Evolutionary conservation across 495 filamentous ascomycete species (phyloP).

Genomic region (Hyaloscypha bicolor): DNA sequence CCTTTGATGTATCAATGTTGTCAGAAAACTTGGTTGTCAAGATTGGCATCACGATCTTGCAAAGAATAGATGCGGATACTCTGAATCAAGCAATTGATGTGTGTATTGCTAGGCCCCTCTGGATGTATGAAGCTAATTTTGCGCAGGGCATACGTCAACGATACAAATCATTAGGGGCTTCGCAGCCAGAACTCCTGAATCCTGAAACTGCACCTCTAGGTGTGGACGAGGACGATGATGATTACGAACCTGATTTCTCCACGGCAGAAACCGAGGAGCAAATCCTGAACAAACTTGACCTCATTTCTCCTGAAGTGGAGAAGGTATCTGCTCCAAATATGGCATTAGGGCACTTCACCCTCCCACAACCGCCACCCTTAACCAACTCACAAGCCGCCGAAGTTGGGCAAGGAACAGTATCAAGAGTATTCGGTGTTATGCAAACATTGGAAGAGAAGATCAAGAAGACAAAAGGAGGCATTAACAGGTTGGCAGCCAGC

Average conservation of each 20-base stretch:
- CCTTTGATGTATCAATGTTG: constrained; percentile 80
- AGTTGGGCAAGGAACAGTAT: constrained; percentile 68
- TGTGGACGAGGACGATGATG: constrained; percentile 81
- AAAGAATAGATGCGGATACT: constrained; percentile 59
- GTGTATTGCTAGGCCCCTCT: neutral
- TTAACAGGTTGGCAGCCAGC: constrained; percentile 83
- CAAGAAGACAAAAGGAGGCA: constrained; percentile 65
- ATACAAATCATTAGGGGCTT: constrained; percentile 36
- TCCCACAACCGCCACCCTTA: constrained; percentile 77
- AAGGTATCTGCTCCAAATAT: constrained; percentile 39
- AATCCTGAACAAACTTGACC: constrained; percentile 70
- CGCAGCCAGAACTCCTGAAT: constrained; percentile 46
- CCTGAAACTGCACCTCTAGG: constrained; percentile 50
- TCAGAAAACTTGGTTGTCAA: constrained; percentile 73
- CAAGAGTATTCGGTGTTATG: constrained; percentile 77
- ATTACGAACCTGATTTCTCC: constrained; percentile 85
- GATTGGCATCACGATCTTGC: constrained; percentile 73
- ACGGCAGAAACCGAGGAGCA: constrained; percentile 72
- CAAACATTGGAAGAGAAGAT: constrained; percentile 59
- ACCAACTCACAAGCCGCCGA: constrained; percentile 66
- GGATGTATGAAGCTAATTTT: neutral
- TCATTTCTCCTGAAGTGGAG: constrained; percentile 54
- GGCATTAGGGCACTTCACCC: constrained; percentile 65
- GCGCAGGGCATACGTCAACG: constrained; percentile 20
- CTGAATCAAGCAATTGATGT: constrained; percentile 69